Evolutionary conservation across 2,329 filamentous ascomycete species (phyloP).

Genomic region (Elsinoe fawcettii): DNA sequence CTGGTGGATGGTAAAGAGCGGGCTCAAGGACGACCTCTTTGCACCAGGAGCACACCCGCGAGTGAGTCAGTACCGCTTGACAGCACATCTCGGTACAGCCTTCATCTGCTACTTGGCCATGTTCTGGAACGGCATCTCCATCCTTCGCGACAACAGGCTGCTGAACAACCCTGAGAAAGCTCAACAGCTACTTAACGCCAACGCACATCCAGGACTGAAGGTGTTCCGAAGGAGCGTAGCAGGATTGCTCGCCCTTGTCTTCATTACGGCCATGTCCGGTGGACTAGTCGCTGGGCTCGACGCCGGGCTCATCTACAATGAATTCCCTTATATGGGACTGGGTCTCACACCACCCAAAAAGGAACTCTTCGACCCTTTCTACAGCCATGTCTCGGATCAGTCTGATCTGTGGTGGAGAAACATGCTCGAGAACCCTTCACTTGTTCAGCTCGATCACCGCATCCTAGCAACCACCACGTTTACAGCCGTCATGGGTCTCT

Average conservation of each 20-base stretch:
- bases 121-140: slow-evolving; percentile 78
- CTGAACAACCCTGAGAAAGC: slow-evolving; percentile 59
- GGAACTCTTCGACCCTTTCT: slow-evolving; percentile 80
- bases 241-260: slow-evolving; percentile 67
- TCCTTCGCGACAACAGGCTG: slow-evolving; percentile 69
- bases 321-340: slow-evolving; percentile 91
- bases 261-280: slow-evolving; percentile 86
- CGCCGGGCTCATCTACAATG: slow-evolving; percentile 95
- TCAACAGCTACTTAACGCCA: slow-evolving; percentile 45
- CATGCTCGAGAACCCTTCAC: slow-evolving; percentile 90
- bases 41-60: slow-evolving; percentile 82
- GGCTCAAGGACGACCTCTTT: slow-evolving; percentile 91
- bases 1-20: slow-evolving; percentile 99
- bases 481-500: slow-evolving; percentile 68
- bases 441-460: slow-evolving; percentile 93
- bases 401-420: slow-evolving; percentile 95
- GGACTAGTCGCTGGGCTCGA: slow-evolving; percentile 91
- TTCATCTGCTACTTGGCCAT: slow-evolving; percentile 93
- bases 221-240: slow-evolving; percentile 66
- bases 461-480: slow-evolving; percentile 87
- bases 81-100: slow-evolving; percentile 80
- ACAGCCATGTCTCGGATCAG: slow-evolving; percentile 67
- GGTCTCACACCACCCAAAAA: slow-evolving; percentile 71
- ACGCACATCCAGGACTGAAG: slow-evolving; percentile 60
- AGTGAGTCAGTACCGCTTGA: slow-evolving; percentile 88